A percentile compares a stretch with the other conserved stretches of the same genome.
phyloP scores from a whole-genome alignment of 495 filamentous ascomycete genomes.

The Lasiosphaeris hirsuta region DNA sequence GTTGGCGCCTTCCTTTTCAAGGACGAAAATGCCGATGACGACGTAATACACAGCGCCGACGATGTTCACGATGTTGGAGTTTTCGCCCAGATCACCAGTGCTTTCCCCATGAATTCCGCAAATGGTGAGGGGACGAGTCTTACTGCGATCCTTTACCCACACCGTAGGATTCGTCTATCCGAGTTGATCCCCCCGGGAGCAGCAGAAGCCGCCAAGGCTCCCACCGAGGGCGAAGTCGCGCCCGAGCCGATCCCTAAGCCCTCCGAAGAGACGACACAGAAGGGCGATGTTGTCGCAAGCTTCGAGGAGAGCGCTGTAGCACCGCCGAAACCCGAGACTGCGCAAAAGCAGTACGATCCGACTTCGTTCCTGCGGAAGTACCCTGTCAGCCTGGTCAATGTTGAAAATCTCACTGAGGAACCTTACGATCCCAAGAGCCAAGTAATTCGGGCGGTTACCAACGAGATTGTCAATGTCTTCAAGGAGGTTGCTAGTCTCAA shows the following conservation, averaged over 20 bases:
- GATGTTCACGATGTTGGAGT: conserved; percentile 95
- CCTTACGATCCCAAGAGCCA: conserved; percentile 83
- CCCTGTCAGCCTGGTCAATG: conserved; percentile 86
- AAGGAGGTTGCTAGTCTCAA: conserved; percentile 94
- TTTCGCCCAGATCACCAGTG: conserved; percentile 95
- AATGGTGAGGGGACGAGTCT: conserved; percentile 73
- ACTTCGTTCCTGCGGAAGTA: conserved; percentile 89
- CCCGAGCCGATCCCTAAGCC: conserved; percentile 55
- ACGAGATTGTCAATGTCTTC: conserved; percentile 97
- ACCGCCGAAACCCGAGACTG: conserved; percentile 40
- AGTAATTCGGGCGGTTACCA: conserved; percentile 84
- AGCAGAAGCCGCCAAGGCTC: conserved; percentile 37
- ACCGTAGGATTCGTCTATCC: conserved; percentile 88
- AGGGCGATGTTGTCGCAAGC: conserved; percentile 92
- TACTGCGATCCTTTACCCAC: conserved; percentile 92
- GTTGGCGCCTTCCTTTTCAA: conserved; percentile 96
- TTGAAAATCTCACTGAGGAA: conserved; percentile 87
- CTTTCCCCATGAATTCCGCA: conserved; percentile 63
- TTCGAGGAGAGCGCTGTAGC: conserved; percentile 78
- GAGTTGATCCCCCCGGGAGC: conserved; percentile 64
- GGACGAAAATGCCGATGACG: conserved; percentile 87
- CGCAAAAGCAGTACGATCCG: conserved; percentile 68
- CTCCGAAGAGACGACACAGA: conserved; percentile 49
- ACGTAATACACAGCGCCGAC: conserved; percentile 79
- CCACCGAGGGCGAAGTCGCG: conserved; percentile 39